Base-by-base conservation (phyloP, 345 rosid genomes). In the Tarenaya hassleriana region DNA sequence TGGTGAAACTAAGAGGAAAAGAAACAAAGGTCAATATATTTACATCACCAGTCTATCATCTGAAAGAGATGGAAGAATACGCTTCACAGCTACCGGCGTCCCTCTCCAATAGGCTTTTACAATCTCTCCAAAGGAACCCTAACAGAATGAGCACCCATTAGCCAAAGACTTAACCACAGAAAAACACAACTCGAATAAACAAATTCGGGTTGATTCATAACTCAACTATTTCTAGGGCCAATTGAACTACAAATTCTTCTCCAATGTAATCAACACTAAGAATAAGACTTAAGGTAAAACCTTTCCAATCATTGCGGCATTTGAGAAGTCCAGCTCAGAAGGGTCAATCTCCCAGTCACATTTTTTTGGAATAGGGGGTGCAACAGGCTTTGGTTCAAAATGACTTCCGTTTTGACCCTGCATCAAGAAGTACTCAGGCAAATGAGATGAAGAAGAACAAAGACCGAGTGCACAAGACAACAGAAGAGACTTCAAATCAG, bases 261-360 rank as follows among this genome's bases (percentile, higher is more conserved):
- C 38, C 19, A 40, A 38, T 16, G 31, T 19, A 2, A 16, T 15
- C 18, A 4, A 47, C 14, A 15, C 24, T 8, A 14, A 42, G 52
- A 42, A 27, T 34, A 50, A 7, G 34, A n/a, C n/a, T n/a, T n/a
- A n/a, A n/a, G n/a, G n/a, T 52, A 15, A 69, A 58, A 92, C 98
- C 98, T 88, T 92, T 66, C 98, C 96, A 32, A 92, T 92, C 57
- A 71, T 78, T 1, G 68, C 53, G 0, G 88, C 80, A 63, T 69
- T 83, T 10, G 98, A 79, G 68, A 92, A 92, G 69, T 92, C 95
- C 39, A 92, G 75, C 78, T 92, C 98, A 34, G 94, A 64, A 17
- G 96, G 98, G 35, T 92, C 98, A 47, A 92, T 76, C 79, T 92
- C 98, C 96, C 98, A 92, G 67, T 92, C 98, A 77, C 96, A 87